Evolutionary conservation across 1,284 basidiomycete species (phyloP).

Genomic region (Anthracocystis walkeri): DNA sequence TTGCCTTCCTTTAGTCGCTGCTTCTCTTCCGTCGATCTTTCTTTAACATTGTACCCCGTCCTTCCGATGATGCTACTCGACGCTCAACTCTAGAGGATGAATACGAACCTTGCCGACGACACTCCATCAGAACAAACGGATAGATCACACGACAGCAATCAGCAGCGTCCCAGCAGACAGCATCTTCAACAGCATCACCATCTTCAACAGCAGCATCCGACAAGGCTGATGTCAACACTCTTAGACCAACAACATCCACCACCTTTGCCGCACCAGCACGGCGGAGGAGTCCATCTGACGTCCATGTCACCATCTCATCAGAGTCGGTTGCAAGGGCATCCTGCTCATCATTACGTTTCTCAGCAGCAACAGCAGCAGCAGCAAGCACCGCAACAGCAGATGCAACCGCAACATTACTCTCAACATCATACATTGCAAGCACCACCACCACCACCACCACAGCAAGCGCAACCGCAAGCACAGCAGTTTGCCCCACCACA

Average conservation of each 20-base stretch:
- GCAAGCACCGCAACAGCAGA: slow-evolving; percentile 6
- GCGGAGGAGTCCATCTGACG: not conserved
- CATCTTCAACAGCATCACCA: slow-evolving; percentile 1
- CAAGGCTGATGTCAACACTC: not conserved
- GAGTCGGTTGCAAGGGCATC: slow-evolving; percentile 11
- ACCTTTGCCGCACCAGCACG: slow-evolving; percentile 1
- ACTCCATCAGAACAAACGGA: slow-evolving; percentile 5
- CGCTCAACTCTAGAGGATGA: slow-evolving; percentile 24
- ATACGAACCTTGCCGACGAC: slow-evolving; percentile 18
- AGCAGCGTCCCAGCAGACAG: not conserved
- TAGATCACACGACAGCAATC: not conserved
- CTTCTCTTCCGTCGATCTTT: too few species aligned
- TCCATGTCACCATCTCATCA: slow-evolving; percentile 28
- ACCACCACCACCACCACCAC: not conserved
- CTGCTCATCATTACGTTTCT: slow-evolving; percentile 2
- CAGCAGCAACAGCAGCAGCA: slow-evolving; percentile 9
- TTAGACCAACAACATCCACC: not conserved
- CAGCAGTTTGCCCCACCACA: not conserved
- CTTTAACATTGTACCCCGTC: too few species aligned
- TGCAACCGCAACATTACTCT: slow-evolving; percentile 1
- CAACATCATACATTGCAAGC: slow-evolving; percentile 7
- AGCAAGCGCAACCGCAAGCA: not conserved
- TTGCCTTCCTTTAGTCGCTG: too few species aligned
- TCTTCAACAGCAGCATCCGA: not conserved
- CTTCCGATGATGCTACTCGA: too few species aligned